Base-by-base conservation (phyloP, 306 rosid genomes). In the Abrus precatorius region DNA sequence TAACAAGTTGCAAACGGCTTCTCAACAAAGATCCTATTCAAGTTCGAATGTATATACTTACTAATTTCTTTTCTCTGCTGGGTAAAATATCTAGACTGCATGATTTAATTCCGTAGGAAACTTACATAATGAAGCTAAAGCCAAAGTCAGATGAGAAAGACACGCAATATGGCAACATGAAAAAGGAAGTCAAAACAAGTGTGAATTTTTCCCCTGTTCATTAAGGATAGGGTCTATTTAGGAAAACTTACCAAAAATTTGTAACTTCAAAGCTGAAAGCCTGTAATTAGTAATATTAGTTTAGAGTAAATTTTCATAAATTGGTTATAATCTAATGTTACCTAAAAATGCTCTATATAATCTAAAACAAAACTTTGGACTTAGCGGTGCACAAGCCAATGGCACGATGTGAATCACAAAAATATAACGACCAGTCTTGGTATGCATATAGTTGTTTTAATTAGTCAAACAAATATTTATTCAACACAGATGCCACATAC, bases 391-490 rank as follows among this genome's bases (percentile, higher is more conserved):
- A 9, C 1, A 45, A 68, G 54, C 9, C 54, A 43, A 12, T 69
- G 11, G 74, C 29, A 69, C 20, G 3, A 28, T 28, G 57, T 1
- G 43, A 28, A 45, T 10, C 32, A 38, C 67, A 60, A 9, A 32
- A 32, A 9, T 5, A 57, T n/a, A 32, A 69, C 20, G 11, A 50
- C 32, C 29, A n/a, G n/a, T 50, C 9, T 70, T 50, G 32, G 76
- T 32, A 33, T 50, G 14, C 9, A 34, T 8, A 32, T n/a, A 13
- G 64, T 36, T 33, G 20, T 71, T 52, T 71, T 34, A 52, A 52
- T 9, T 41, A 9, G 76, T 72, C 76, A 72, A 70, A 71, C 14
- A 53, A 61, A 61, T 2, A 61, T 11, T 7, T 61, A 10, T 33
- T 11, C 6, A 33, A 2, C 9, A 1, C 4, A 5, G 11, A 60